Base-by-base conservation (phyloP, 73 alveolate genomes). In the Paramecium biaurelia region DNA sequence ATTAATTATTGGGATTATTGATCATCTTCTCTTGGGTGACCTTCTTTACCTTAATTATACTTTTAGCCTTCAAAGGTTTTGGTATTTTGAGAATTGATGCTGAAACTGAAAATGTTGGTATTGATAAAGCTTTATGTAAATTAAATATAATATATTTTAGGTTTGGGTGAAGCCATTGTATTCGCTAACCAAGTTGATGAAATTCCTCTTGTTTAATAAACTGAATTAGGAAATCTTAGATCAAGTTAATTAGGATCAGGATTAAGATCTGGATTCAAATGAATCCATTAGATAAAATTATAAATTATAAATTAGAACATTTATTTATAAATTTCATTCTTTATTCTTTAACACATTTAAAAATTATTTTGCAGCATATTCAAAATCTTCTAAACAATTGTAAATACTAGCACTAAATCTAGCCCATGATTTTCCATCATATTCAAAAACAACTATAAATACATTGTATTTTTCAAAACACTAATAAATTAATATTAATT, bases 141-240 rank as follows among this genome's bases (percentile, higher is more conserved):
- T 37, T 7, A 4, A 32, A 38, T 2, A 12, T 23, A 43, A 12
- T 43, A 47, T 5, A 79, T 45, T 28, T 41, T 79, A 79, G 90
- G 90, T 24, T 47, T 41, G 49, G 90, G 90, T 30, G 90, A 79
- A 79, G 70, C 90, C n/a, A 42, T 79, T 18, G 90, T 79, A 21
- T 79, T 79, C 43, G 70, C 90, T 41, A 47, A 79, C 9, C 45
- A 63, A 63, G 45, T 63, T 6, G 84, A 63, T 63, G 84, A 63
- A 63, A 11, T 32, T 2, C 84, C 84, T 14, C 84, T 26, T 12
- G 41, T 63, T 10, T 63, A 63, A 63, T 32, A 26, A 63, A 32
- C 84, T 63, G 41, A 63, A 63, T 26, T 63, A 32, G 84, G 32
- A 53, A 53, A 53, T 53, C 68, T 53, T 53, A 53, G 68, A 53